phyloP scores from a whole-genome alignment of 345 rosid species.

The Leavenworthia alabamica region DNA sequence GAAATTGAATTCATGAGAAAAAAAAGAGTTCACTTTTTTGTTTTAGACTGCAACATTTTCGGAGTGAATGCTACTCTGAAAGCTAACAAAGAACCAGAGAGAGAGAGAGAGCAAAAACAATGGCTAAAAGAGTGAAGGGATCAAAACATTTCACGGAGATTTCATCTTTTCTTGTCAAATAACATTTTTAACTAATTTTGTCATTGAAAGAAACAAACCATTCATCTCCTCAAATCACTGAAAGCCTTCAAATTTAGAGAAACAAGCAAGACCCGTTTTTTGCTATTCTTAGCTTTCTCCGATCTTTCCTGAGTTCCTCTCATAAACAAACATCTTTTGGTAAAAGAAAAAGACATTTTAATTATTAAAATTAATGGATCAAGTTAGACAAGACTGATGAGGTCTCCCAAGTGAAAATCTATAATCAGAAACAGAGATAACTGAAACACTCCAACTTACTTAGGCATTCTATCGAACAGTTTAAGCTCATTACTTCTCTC shows the following conservation, averaged over 20 bases:
- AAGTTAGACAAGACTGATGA: background rate
- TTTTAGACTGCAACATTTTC: constrained; percentile 22
- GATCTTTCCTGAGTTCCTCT: constrained; percentile 19
- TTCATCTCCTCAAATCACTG: constrained; percentile 38
- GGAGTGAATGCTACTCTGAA: constrained; percentile 16
- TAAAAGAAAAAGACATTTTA: background rate
- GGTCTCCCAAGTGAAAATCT: background rate
- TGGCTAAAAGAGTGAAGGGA: constrained; percentile 23
- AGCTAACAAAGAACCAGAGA: constrained; percentile 25
- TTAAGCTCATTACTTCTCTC: background rate
- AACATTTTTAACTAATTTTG: constrained; percentile 17
- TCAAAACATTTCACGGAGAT: constrained; percentile 27
- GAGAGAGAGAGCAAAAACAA: constrained; percentile 21
- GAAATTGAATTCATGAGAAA: constrained; percentile 4
- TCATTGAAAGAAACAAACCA: constrained; percentile 31
- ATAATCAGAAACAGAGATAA: background rate
- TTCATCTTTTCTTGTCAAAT: constrained; percentile 24
- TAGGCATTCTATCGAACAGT: constrained; percentile 18
- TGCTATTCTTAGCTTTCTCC: constrained; percentile 33
- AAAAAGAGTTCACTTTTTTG: background rate
- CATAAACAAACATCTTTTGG: background rate
- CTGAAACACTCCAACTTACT: constrained; percentile 7
- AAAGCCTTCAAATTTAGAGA: constrained; percentile 38
- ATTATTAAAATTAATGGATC: background rate
- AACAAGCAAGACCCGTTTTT: constrained; percentile 24